Evolutionary conservation across 2,329 filamentous ascomycete species (phyloP).

Genomic region (Uncinocarpus reesii): DNA sequence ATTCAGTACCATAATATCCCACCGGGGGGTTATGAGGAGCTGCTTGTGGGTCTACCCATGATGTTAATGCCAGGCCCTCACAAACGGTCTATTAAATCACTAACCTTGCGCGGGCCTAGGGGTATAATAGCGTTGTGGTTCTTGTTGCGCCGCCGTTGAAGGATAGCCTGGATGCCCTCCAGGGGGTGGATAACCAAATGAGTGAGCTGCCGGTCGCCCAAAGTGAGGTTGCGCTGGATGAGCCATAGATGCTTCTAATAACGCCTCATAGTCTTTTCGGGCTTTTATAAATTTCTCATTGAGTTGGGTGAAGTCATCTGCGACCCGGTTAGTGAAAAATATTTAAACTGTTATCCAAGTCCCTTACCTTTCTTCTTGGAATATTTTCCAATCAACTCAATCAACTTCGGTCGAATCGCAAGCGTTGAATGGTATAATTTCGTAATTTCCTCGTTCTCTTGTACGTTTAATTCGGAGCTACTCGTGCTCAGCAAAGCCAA

Average conservation of each 20-base stretch:
- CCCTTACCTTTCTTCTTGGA: slow-evolving; percentile 87
- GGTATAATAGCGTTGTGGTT: slow-evolving; percentile 60
- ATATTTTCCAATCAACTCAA: slow-evolving; percentile 97
- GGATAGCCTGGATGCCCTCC: slow-evolving; percentile 27
- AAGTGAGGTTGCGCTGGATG: slow-evolving; percentile 65
- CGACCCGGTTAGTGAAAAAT: background rate
- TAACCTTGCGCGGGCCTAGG: slow-evolving; percentile 37
- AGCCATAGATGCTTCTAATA: slow-evolving; percentile 94
- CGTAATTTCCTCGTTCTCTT: slow-evolving; percentile 96
- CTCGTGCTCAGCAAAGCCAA: slow-evolving; percentile 85
- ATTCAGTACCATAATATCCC: slow-evolving; percentile 57
- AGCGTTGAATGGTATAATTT: slow-evolving; percentile 82
- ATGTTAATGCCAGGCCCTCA: slow-evolving; percentile 38
- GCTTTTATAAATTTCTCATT: slow-evolving; percentile 99
- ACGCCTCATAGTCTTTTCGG: slow-evolving; percentile 84
- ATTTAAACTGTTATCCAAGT: slow-evolving; percentile 17
- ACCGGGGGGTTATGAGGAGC: slow-evolving; percentile 42
- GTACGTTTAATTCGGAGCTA: slow-evolving; percentile 64
- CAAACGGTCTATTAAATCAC: slow-evolving; percentile 12
- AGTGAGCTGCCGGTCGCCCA: slow-evolving; percentile 22
- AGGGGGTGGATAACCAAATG: slow-evolving; percentile 30
- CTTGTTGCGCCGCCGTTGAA: slow-evolving; percentile 38
- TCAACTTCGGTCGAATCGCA: slow-evolving; percentile 89
- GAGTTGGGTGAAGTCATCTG: slow-evolving; percentile 94
- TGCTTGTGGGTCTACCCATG: slow-evolving; percentile 8